phyloP scores from a whole-genome alignment of 2,329 filamentous ascomycete species.

The Ophiosphaerella korrae region DNA sequence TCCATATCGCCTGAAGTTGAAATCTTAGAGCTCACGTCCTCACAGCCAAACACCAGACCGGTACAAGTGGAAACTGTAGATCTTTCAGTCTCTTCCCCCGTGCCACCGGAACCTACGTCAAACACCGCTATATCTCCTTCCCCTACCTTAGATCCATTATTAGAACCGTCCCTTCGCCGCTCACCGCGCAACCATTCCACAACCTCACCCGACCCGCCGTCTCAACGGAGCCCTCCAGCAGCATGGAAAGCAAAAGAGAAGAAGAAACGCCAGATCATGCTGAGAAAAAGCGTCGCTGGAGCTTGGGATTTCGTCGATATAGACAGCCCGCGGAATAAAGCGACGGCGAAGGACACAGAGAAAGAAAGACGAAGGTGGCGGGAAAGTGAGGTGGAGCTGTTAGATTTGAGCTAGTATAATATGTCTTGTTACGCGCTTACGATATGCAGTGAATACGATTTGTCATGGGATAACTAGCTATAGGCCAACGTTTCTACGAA shows the following conservation, averaged over 20 bases:
- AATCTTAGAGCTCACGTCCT: slow-evolving; percentile 31
- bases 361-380: slow-evolving; percentile 40
- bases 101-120: neutral
- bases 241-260: slow-evolving; percentile 37
- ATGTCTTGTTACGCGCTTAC: no score
- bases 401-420: slow-evolving; percentile 36
- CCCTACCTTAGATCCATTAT: slow-evolving; percentile 3
- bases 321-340: slow-evolving; percentile 17
- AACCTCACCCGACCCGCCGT: slow-evolving; percentile 1
- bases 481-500: no score
- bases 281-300: slow-evolving; percentile 40
- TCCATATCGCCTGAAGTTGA: slow-evolving; percentile 23
- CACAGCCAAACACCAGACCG: neutral
- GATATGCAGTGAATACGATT: no score
- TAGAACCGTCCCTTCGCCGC: slow-evolving; percentile 14
- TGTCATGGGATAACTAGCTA: no score
- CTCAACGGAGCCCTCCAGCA: slow-evolving; percentile 17
- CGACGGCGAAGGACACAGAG: slow-evolving; percentile 27
- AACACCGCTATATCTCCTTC: slow-evolving; percentile 4
- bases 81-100: slow-evolving; percentile 28
- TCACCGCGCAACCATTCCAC: slow-evolving; percentile 27
- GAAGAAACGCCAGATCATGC: slow-evolving; percentile 38
- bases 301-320: slow-evolving; percentile 40
- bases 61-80: slow-evolving; percentile 24
- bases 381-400: slow-evolving; percentile 43